Base-by-base conservation (phyloP, 805 yeast genomes). In the Ogataea degrootiae region DNA sequence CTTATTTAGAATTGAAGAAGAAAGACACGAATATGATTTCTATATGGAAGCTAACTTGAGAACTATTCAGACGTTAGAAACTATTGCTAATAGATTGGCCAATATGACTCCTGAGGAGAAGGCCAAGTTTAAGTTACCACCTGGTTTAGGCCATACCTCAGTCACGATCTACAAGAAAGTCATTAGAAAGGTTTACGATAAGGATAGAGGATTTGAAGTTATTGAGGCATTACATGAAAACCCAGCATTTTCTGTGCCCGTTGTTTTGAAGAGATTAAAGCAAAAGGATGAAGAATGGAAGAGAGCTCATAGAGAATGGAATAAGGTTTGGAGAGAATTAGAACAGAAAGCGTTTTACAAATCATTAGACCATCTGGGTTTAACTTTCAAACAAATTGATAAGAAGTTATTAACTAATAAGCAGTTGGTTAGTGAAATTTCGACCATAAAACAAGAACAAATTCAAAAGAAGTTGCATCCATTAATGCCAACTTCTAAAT, bases 231-330 rank as follows among this genome's bases (percentile, higher is more conserved):
- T 94, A 41, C 97, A 92, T 63, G 96, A 91, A 58, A 86, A 87
- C 59, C 99, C 99, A 2, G 90, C 94, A 2, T 82, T 91, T 45
- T 95, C 99, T 0, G 94, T 94, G 34, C 98, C 99, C 1, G 83
- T 94, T 49, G 95, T 94, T 14, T 73, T 94, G 66, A 87, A 85
- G 57, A 81, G 99, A 61, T 77, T 94, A 63, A 94, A 94, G 68
- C 98, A 94, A 68, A 94, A 94, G 68, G 98, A 94, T 64, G 98
- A 94, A 68, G 99, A 94, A 68, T 94, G 99, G 99, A 87, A 89
- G 67, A 80, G 97, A 52, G 91, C 97, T 2, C 99, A 92, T 60
- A 81, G 98, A 59, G 98, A 94, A 65, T 94, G 99, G 98, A 92
- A 92, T 69, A 92, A 92, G 64, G 96, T 90, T 14, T 94, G 99